phyloP scores from a whole-genome alignment of 345 rosid species.

The Abelmoschus esculentus region DNA sequence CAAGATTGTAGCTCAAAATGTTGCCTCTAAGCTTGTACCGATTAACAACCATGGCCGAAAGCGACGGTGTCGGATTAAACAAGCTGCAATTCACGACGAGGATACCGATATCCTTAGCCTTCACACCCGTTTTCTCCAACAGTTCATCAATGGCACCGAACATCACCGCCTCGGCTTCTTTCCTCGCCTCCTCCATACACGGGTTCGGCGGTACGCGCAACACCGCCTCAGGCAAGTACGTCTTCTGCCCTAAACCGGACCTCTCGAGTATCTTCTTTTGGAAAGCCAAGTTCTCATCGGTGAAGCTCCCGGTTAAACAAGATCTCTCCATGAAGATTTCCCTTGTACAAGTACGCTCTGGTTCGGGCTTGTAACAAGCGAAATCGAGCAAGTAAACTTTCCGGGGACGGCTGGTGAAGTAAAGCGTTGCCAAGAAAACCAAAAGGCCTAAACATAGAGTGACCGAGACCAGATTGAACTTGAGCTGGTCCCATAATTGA shows the following conservation, averaged over 20 bases:
- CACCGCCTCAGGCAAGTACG: conserved; percentile 25
- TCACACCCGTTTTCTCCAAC: conserved; percentile 28
- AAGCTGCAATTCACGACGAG: conserved; percentile 42
- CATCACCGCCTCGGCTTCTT: conserved; percentile 25
- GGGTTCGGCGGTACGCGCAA: conserved; percentile 31
- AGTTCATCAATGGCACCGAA: conserved; percentile 20
- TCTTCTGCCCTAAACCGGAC: conserved; percentile 28
- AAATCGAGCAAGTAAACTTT: conserved; percentile 15
- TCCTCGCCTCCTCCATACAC: conserved; percentile 22
- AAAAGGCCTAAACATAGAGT: not conserved
- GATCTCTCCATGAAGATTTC: conserved; percentile 8
- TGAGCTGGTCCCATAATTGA: not conserved
- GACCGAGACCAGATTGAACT: not conserved
- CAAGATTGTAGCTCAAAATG: conserved; percentile 42
- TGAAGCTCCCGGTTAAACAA: conserved; percentile 4
- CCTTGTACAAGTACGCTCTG: not conserved
- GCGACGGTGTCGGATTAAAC: conserved; percentile 48
- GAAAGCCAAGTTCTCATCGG: conserved; percentile 19
- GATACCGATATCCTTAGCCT: conserved; percentile 35
- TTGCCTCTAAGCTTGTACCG: conserved; percentile 37
- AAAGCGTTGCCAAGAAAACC: conserved; percentile 16
- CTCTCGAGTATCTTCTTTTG: conserved; percentile 27
- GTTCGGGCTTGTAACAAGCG: conserved; percentile 17
- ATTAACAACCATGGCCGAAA: conserved; percentile 41
- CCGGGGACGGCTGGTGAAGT: conserved; percentile 25